Evolutionary conservation across 2,329 filamentous ascomycete genomes (phyloP), one percentile per base, ranked within the genome.

Genomic region (Ceratocystis ficicola): DNA sequence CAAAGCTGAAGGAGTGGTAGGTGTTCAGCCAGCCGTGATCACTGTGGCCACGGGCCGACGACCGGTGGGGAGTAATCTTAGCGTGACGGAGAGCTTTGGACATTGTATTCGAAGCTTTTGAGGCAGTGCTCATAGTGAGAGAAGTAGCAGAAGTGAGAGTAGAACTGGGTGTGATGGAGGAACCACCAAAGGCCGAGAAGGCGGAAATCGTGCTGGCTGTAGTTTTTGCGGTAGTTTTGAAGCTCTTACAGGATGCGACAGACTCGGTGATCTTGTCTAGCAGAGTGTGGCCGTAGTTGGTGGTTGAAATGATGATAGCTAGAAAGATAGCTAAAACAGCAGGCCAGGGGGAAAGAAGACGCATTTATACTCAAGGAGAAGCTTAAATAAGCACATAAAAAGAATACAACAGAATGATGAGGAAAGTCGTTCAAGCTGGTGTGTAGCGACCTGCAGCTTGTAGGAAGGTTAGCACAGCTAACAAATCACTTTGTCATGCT

Each of bases 11-110:
- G 69, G 86, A 89, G 78, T 95, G 90, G 77, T 88, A 94, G 6
- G 86, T 87, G 77, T 93, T 88, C 7, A 95, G 83, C 90, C 90
- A 95, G 74, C 88, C 89, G 74, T 95, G 89, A 74, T 95, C 84
- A 44, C 84, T 82, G 74, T 92, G 87, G 41, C 90, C 90, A 63
- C 91, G 83, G 57, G 82, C 79, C 67, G 80, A 78, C 70, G 88
- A 94, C 67, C 83, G 84, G 69, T 91, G 88, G 64, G 87, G 86
- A 46, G 82, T 83, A 77, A 95, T 87, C 72, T 88, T 89, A 71
- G 85, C 86, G 75, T 87, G 82, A 46, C 79, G 75, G 68, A 88
- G 83, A 48, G 81, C 77, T 74, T 83, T 85, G 65, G 84, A 80
- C 83, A 87, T 87, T 71, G 77, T 77, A 70, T 73, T 77, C 69